phyloP scores from a whole-genome alignment of 306 rosid genomes.

The Sindora glabra region DNA sequence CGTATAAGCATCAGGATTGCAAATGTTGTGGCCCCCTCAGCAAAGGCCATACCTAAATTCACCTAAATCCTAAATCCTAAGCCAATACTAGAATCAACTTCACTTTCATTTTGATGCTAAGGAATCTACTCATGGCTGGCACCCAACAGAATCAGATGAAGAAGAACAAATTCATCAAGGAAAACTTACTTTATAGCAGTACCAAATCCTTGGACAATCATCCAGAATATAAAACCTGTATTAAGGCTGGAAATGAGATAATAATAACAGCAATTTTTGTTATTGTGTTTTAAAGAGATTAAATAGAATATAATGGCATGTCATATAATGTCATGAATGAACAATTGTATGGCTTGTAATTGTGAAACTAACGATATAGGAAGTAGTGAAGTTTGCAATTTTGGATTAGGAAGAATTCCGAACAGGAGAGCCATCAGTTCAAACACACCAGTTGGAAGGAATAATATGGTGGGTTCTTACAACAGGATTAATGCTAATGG shows the following conservation, averaged over 20 bases:
- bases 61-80: neutral
- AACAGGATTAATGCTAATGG: no score
- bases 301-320: neutral
- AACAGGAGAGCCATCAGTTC: conserved; percentile 30
- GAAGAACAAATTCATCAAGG: neutral
- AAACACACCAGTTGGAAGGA: conserved; percentile 35
- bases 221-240: conserved; percentile 54
- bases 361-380: conserved; percentile 44
- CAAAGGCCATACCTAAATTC: neutral
- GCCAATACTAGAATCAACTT: neutral
- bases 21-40: conserved; percentile 24
- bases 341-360: neutral
- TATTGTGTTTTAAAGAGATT: neutral
- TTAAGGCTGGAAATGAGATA: conserved; percentile 40
- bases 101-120: neutral
- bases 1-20: conserved; percentile 33
- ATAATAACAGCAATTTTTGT: neutral
- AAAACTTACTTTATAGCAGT: conserved; percentile 18
- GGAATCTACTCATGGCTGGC: neutral
- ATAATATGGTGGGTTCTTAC: no score
- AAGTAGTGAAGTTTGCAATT: no score
- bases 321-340: neutral
- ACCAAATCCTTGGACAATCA: conserved; percentile 59
- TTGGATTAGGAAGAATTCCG: conserved; percentile 35
- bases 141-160: neutral